phyloP scores from a whole-genome alignment of 345 rosid species.

The Populus alba region DNA sequence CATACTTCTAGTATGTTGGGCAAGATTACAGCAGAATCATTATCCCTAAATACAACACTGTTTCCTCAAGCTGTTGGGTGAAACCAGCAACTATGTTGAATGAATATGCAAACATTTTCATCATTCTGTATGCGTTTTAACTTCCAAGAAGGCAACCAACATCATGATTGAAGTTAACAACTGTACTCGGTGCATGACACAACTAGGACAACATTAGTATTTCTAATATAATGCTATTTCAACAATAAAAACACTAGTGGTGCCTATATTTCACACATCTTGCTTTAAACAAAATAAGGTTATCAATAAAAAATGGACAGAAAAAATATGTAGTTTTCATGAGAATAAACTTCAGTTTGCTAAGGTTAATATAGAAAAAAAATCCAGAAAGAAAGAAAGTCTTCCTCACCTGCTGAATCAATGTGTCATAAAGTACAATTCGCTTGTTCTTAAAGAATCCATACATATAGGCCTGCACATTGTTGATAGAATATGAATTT shows the following conservation, averaged over 20 bases:
- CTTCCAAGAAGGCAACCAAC: not conserved
- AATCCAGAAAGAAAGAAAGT: not conserved
- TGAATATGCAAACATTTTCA: not conserved
- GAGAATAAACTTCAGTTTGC: not conserved
- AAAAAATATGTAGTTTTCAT: not conserved
- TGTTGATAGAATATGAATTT: slow-evolving; percentile 20
- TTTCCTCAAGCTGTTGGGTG: not conserved
- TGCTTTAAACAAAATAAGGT: not conserved
- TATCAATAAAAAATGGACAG: not conserved
- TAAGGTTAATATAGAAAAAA: not conserved
- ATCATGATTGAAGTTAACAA: not conserved
- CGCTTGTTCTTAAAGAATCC: slow-evolving; percentile 99
- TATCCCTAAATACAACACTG: not conserved
- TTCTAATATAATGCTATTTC: not conserved
- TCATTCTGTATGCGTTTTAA: not conserved
- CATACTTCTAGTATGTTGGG: not conserved
- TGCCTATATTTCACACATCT: not conserved
- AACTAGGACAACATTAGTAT: not conserved
- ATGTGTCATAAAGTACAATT: slow-evolving; percentile 92
- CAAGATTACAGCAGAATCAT: not conserved
- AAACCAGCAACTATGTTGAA: not conserved
- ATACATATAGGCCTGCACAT: slow-evolving; percentile 93
- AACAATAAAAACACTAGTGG: not conserved
- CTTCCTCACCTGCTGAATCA: slow-evolving; percentile 85
- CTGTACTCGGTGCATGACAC: not conserved